Evolutionary conservation across 2,329 filamentous ascomycete genomes (phyloP), one percentile per base, ranked within the genome.

Genomic region (Calonectria pauciramosa): DNA sequence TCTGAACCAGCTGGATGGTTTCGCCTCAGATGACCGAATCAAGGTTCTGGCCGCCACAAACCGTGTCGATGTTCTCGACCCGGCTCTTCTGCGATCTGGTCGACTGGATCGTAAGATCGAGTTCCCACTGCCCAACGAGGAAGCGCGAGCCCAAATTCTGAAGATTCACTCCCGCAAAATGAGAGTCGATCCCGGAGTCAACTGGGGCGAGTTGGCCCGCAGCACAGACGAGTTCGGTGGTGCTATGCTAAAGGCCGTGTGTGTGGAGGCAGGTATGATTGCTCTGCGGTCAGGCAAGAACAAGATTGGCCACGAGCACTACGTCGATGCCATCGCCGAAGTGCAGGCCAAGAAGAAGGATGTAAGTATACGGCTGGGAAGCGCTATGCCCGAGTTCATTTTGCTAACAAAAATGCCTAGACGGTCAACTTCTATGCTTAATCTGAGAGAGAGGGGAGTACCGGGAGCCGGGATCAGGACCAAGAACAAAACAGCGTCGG

Each of bases 221-320:
- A 98, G 96, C 87, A 99, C 97, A 23, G 97, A 99, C 85, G 97
- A 99, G 87, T 99, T 99, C 85, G 97, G 97, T 74, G 97, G 97
- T 84, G 97, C 97, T 75, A 96, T 98, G 92, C 88, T 99, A 80
- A 99, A 99, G 91, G 97, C 97, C 54, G 97, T 99, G 28, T 99
- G 97, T 85, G 97, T 99, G 32, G 97, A 99, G 88, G 97, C 97
- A 67, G 97, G 97, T 84, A 99, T 99, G 97, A 99, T 99, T 87
- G 97, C 97, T 34, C 89, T 99, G 83, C 92, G 97, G 80, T 95
- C 94, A 85, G 97, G 97, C 75, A 96, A 98, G 90, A 96, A 94
- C 87, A 98, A 98, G 91, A 97, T 99, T 83, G 94, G 94, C 74
- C 97, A 99, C 85, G 97, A 99, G 89, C 95, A 99, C 86, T 99